A percentile compares a stretch with the other conserved stretches of the same genome.
phyloP scores from a whole-genome alignment of 768 basidiomycete genomes.

The Filobasidium wieringae region DNA sequence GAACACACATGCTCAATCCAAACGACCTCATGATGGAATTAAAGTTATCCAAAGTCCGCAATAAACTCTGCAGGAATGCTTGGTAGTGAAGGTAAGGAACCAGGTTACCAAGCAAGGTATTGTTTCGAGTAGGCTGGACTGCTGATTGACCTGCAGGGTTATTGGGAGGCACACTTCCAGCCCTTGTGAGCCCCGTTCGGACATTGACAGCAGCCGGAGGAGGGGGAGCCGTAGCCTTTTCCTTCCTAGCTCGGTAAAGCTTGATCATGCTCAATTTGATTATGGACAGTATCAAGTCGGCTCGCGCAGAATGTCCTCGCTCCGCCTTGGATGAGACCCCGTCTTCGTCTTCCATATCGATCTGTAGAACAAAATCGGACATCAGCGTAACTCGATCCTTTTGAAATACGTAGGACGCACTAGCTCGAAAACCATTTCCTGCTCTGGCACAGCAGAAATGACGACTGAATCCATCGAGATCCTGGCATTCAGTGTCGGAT shows the following conservation, averaged over 20 bases:
- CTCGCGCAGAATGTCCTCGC: not conserved
- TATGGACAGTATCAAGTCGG: conserved; percentile 2
- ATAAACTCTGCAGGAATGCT: conserved; percentile 6
- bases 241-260: conserved; percentile 1
- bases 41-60: not conserved
- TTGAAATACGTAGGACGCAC: not conserved
- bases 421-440: conserved; percentile 15
- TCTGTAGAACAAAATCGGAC: not conserved
- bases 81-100: conserved; percentile 14
- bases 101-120: not conserved
- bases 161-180: no score
- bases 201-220: not conserved
- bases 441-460: conserved; percentile 8
- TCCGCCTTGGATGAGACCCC: not conserved
- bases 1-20: not conserved
- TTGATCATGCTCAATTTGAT: conserved; percentile 5
- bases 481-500: conserved; percentile 7
- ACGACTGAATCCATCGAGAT: conserved; percentile 8
- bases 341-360: conserved; percentile 1
- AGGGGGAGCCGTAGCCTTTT: not conserved
- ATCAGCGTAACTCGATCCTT: not conserved
- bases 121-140: not conserved
- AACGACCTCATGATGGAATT: not conserved
- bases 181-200: no score
- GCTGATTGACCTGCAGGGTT: no score